Evolutionary conservation across 2,329 filamentous ascomycete species (phyloP).

Genomic region (Monascus ruber): DNA sequence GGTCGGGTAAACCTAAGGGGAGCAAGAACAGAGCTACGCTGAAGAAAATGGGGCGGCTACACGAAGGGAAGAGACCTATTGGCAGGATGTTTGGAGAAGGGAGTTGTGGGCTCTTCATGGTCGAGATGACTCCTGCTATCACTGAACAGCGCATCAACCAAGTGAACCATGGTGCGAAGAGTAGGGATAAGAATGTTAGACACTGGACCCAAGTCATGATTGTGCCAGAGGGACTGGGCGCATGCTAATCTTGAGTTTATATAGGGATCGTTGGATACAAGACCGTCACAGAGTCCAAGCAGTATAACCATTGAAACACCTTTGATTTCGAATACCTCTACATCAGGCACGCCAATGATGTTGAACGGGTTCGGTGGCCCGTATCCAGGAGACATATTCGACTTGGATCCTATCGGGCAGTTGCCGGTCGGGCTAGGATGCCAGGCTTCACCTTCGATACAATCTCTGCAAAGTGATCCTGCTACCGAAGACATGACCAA

Average conservation of each 20-base stretch:
- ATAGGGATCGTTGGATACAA: neutral
- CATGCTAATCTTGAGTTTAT: neutral
- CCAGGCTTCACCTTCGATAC: slow-evolving; percentile 20
- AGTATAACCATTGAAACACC: neutral
- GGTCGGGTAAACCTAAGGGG: slow-evolving; percentile 29
- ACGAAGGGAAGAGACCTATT: slow-evolving; percentile 15
- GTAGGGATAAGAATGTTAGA: no score
- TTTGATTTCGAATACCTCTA: neutral
- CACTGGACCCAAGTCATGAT: no score
- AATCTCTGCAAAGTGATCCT: slow-evolving; percentile 18
- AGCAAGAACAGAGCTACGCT: slow-evolving; percentile 29
- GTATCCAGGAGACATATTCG: neutral
- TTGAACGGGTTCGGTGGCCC: slow-evolving; percentile 2
- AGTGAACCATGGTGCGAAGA: neutral
- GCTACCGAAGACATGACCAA: slow-evolving; percentile 15
- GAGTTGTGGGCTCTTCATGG: slow-evolving; percentile 5
- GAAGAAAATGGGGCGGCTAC: slow-evolving; percentile 24
- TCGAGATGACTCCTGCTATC: slow-evolving; percentile 5
- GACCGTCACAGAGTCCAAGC: neutral
- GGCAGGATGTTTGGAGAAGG: slow-evolving; percentile 9
- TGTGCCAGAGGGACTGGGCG: no score
- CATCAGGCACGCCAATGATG: slow-evolving; percentile 2
- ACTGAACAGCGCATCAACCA: neutral
- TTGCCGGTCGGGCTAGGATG: slow-evolving; percentile 7
- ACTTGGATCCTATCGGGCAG: neutral